Base-by-base conservation (phyloP, 345 rosid species). In the Gossypium arboreum region DNA sequence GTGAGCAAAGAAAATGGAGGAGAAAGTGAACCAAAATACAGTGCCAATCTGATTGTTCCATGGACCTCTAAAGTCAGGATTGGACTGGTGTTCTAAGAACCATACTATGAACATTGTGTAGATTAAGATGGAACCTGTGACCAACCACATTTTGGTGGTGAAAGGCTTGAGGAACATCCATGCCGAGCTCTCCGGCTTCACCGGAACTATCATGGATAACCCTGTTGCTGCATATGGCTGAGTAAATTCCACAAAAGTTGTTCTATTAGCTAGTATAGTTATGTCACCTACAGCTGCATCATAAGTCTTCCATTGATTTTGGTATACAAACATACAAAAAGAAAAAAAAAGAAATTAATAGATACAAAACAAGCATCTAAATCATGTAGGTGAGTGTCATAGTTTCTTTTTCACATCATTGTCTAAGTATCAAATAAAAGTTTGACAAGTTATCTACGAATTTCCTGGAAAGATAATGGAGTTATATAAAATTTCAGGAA, bases 81-180 rank as follows among this genome's bases (percentile, higher is more conserved):
- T 90, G 1, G 10, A 2, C 22, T 73, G 78, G 66, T 76, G 80
- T 73, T 88, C 94, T 57, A 88, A 29, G 63, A 83, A 65, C 91
- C 90, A 85, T 56, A 90, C 86, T 24, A 82, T 62, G 47, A 78
- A 43, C 85, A 84, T 77, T 16, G 86, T 88, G 82, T 84, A 88
- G 54, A 84, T 34, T 65, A 88, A 71, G 12, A 83, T 45, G 34
- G 52, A 75, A 56, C 76, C 88, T 1, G 87, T 81, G 9, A 79
- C 90, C 12, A 77, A 3, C 91, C 94, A 90, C 86, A 85, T 83
- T 44, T 75, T 25, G 74, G 44, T 10, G 18, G 87, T 83, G 83
- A 88, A 88, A 16, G 94, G 91, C 73, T 80, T 75, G 60, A 79
- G 25, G 72, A 90, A 88, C 61, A 83, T 73, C 89, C 88, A 90